Evolutionary conservation across 1,284 basidiomycete species (phyloP).

Genomic region (Trichosporon inkin): DNA sequence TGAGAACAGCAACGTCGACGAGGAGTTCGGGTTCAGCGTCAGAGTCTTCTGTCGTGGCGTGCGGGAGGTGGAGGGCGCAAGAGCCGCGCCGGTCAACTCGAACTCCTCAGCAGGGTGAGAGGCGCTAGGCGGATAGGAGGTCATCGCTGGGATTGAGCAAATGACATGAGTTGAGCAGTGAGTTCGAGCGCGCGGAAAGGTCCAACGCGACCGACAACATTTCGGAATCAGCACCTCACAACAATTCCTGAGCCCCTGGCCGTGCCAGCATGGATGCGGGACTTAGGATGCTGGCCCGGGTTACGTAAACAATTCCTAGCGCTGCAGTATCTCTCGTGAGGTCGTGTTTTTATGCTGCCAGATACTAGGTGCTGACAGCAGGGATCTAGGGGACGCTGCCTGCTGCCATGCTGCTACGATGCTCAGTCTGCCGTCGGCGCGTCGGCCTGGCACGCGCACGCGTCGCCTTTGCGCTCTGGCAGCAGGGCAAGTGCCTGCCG

Average conservation of each 20-base stretch:
- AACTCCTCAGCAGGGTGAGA: background rate
- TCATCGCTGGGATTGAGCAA: background rate
- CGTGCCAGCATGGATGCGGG: background rate
- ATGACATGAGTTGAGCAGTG: background rate
- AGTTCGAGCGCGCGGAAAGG: background rate
- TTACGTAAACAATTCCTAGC: too few relatives aligned
- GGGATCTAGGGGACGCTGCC: too few relatives aligned
- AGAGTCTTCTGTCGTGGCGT: background rate
- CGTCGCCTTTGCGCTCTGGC: too few relatives aligned
- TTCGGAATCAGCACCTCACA: constrained; percentile 4
- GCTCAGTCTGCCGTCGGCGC: too few relatives aligned
- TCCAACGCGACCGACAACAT: constrained; percentile 2
- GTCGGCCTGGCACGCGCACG: too few relatives aligned
- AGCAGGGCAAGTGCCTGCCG: background rate
- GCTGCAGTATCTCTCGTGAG: too few relatives aligned
- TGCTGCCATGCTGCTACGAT: too few relatives aligned
- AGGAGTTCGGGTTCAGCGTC: background rate
- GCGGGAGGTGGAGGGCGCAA: background rate
- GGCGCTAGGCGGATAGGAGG: background rate
- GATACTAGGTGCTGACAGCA: too few relatives aligned
- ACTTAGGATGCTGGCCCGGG: too few relatives aligned
- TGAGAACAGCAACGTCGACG: background rate
- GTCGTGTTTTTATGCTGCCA: too few relatives aligned
- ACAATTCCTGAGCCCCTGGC: background rate
- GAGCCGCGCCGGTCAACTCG: background rate